Evolutionary conservation across 495 filamentous ascomycete species (phyloP), one percentile per base, ranked within the genome.

Genomic region (Hypoxylon lienhwacheense): DNA sequence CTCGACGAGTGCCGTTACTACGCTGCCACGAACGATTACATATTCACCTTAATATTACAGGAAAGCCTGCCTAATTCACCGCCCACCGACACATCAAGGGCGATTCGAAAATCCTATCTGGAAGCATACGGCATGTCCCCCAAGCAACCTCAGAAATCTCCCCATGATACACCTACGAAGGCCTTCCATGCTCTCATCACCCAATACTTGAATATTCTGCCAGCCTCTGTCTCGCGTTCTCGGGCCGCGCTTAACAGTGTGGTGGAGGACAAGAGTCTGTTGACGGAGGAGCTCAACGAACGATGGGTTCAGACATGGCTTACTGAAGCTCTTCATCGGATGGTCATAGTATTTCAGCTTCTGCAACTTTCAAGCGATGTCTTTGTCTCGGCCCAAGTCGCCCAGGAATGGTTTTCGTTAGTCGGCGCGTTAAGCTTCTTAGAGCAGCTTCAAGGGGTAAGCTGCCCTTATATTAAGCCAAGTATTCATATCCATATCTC

Each of bases 301-400:
- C 71, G 79, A 44, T 93, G 87, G 85, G 68, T 72, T 11, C 80
- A 78, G 37, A 81, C 75, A 10, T 72, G 80, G 16, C 70, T 90
- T 26, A 78, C 84, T 22, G 87, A 91, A 64, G 77, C 85, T 14
- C 72, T 85, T 26, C 86, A 91, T 62, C 78, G 85, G 29, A 72
- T 95, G 73, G 82, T 90, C 25, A 71, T 90, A 7, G 66, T 90
- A 32, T 89, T 95, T 50, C 76, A 87, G 32, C 74, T 86, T 17
- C 63, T 92, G 35, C 84, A 88, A 33, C 66, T 77, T 4, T 75
- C 74, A 3, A 61, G 70, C 2, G 74, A 74, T 28, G 66, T 83
- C 14, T 79, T 85, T n/a, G 77, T 81, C 11, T 73, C 81, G 2
- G 71, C 75, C 8, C 68, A 83, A 10, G 61, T 95, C 5, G 66